Base-by-base conservation (phyloP, 164 flowering plant genomes). In the Litsea cubeba region DNA sequence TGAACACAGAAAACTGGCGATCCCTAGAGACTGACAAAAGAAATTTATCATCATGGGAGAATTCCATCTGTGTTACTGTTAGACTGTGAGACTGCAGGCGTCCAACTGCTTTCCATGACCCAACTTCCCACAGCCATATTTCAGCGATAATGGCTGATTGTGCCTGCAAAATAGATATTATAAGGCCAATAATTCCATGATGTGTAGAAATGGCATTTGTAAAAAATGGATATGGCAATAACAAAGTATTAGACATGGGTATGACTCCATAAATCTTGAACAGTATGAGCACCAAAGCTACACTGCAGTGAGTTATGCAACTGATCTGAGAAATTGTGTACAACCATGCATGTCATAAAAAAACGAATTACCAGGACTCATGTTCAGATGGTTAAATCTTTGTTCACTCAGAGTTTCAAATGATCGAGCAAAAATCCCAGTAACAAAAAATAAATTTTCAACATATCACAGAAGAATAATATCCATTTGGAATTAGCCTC, bases 61-160 rank as follows among this genome's bases (percentile, higher is more conserved):
- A 95, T 78, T 86, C 91, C 88, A 93, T 82, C 57, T 91, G 93
- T 12, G 97, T 93, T 65, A 95, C 97, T 50, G 99, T 95, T 77
- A 95, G 82, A 81, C 79, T 88, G 82, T 95, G 98, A 75, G 96
- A 91, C 71, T 86, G 93, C 85, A 95, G 77, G n/a, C 93, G 95
- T 60, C 93, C 93, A 65, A 93, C 87, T 64, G 92, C 85, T 80
- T 93, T 95, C 99, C 99, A 95, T 18, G 94, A 83, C 23, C 97
- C 98, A 18, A 93, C 97, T 80, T 87, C 82, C 98, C 99, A 95
- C 46, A 95, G 81, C 99, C 99, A 93, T 83, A 95, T 87, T 79
- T 95, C 98, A 65, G 99, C 99, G 3, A 85, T 91, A 8, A 82
- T 22, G 12, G 91, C 86, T 65, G 94, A 84, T 79, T 95, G 98